These are phyloP conservation scores for Albifimbria verrucaria DNA, from an alignment of 2,329 filamentous ascomycete species.

Conservation along the genomic window DNA sequence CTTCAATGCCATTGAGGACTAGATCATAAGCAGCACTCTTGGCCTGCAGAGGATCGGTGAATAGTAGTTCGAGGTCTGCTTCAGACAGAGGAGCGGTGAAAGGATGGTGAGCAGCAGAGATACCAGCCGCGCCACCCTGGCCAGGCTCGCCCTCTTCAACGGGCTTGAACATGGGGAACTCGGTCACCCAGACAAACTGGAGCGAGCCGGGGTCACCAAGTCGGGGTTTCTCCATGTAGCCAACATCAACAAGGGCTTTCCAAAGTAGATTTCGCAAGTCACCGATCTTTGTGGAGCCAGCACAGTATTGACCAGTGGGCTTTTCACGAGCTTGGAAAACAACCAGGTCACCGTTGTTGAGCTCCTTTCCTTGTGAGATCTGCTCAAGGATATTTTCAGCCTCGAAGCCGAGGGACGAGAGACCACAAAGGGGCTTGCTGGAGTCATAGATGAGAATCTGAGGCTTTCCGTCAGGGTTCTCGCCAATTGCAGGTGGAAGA, in stretches of 20 bases:
- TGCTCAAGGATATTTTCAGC: conserved; percentile 56
- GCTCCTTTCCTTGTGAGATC: conserved; percentile 36
- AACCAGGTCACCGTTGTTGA: conserved; percentile 67
- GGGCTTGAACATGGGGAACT: conserved; percentile 91
- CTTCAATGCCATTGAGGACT: conserved; percentile 90
- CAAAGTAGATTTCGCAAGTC: conserved; percentile 69
- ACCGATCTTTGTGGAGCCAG: conserved; percentile 68
- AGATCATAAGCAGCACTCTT: conserved; percentile 92
- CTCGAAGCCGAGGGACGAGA: conserved; percentile 66
- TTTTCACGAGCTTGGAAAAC: conserved; percentile 75
- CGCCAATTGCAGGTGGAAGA: conserved; percentile 56
- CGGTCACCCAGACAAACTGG: conserved; percentile 79
- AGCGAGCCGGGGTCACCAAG: conserved; percentile 40
- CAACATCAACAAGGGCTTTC: conserved; percentile 62
- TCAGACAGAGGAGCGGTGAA: conserved; percentile 82
- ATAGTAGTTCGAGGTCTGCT: conserved; percentile 70
- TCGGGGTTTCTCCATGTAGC: conserved; percentile 45
- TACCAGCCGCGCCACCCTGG: conserved; percentile 76
- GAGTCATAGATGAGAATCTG: conserved; percentile 75
- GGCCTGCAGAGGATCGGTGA: conserved; percentile 66
- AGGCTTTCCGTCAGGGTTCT: conserved; percentile 74
- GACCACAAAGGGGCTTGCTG: conserved; percentile 69
- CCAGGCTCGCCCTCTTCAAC: conserved; percentile 62
- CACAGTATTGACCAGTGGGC: conserved; percentile 49
- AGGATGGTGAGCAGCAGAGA: conserved; percentile 88